Percentiles rank a stretch among this genome's conserved stretches.
Evolutionary conservation across 371 early-diverging fungal genomes (phyloP).

Genomic region (Nematocida minor): DNA sequence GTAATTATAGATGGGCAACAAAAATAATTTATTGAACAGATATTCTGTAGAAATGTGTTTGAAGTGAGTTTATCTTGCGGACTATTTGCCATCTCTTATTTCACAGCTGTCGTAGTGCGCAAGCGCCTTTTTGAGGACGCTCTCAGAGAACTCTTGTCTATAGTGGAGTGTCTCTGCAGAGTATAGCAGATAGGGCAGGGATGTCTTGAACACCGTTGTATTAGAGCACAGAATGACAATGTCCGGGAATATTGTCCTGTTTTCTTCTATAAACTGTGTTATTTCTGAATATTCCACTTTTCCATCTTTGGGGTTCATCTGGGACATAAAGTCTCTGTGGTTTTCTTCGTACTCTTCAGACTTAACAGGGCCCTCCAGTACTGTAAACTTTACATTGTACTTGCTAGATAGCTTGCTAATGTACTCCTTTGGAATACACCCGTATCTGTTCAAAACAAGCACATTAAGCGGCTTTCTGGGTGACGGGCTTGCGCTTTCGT

Average conservation of each 20-base stretch:
- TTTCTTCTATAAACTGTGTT: not conserved
- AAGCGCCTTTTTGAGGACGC: conserved; percentile 13
- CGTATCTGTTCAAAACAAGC: not conserved
- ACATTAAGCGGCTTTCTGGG: not conserved
- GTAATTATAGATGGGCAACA: not conserved
- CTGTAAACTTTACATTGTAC: not conserved
- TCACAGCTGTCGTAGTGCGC: conserved; percentile 37
- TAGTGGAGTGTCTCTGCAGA: conserved; percentile 32
- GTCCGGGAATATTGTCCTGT: conserved; percentile 3
- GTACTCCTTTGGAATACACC: not conserved
- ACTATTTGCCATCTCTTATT: conserved; percentile 44
- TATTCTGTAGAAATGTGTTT: too few relatives aligned
- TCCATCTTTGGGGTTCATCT: too few relatives aligned
- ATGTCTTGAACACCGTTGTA: not conserved
- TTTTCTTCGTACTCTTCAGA: too few relatives aligned
- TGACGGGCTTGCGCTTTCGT: too few relatives aligned
- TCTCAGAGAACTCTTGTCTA: conserved; percentile 28
- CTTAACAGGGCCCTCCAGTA: too few relatives aligned
- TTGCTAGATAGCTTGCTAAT: not conserved
- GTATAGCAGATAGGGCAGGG: conserved; percentile 19
- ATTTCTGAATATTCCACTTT: not conserved
- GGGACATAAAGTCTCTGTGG: too few relatives aligned
- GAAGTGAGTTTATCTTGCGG: too few relatives aligned
- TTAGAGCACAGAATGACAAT: conserved; percentile 40
- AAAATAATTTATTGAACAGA: too few relatives aligned